A percentile compares a stretch with the other conserved stretches of the same genome.
phyloP scores from a whole-genome alignment of 768 basidiomycete genomes.

The Lactifluus hygrophoroides region DNA sequence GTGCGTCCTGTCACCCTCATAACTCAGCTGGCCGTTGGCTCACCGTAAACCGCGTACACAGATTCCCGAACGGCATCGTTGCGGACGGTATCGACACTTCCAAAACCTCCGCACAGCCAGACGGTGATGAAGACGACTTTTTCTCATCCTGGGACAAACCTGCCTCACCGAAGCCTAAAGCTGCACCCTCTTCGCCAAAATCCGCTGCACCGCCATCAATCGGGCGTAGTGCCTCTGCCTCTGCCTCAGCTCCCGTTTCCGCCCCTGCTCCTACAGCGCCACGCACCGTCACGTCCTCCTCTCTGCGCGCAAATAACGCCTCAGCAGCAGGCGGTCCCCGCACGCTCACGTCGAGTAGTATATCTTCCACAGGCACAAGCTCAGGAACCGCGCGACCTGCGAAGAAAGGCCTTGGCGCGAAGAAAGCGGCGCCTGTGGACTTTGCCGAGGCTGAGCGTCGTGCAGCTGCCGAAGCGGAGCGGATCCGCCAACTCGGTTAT shows the following conservation, averaged over 20 bases:
- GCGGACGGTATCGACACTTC: constrained; percentile 71
- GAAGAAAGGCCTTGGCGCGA: constrained; percentile 76
- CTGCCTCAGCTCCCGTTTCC: not conserved
- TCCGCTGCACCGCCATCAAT: constrained; percentile 9
- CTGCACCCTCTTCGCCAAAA: constrained; percentile 21
- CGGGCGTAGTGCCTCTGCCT: constrained; percentile 16
- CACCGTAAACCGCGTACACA: constrained; percentile 24
- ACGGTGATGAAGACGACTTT: constrained; percentile 77
- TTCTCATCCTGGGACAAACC: constrained; percentile 97
- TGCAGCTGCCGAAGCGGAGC: constrained; percentile 86
- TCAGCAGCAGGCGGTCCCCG: constrained; percentile 37
- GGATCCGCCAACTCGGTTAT: constrained; percentile 87
- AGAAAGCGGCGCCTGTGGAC: constrained; percentile 76
- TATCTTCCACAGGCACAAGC: constrained; percentile 25
- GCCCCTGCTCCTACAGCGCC: constrained; percentile 38
- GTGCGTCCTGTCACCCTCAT: constrained; percentile 34
- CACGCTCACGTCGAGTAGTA: constrained; percentile 32
- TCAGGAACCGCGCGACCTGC: constrained; percentile 50
- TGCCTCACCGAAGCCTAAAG: constrained; percentile 29
- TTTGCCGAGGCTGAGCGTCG: constrained; percentile 92
- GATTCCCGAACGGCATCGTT: constrained; percentile 67
- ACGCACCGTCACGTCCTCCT: constrained; percentile 59
- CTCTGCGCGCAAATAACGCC: constrained; percentile 41
- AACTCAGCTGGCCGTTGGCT: not conserved
- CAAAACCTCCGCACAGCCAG: constrained; percentile 28